phyloP scores from a whole-genome alignment of 75 land plant genomes.

The Larix kaempferi region DNA sequence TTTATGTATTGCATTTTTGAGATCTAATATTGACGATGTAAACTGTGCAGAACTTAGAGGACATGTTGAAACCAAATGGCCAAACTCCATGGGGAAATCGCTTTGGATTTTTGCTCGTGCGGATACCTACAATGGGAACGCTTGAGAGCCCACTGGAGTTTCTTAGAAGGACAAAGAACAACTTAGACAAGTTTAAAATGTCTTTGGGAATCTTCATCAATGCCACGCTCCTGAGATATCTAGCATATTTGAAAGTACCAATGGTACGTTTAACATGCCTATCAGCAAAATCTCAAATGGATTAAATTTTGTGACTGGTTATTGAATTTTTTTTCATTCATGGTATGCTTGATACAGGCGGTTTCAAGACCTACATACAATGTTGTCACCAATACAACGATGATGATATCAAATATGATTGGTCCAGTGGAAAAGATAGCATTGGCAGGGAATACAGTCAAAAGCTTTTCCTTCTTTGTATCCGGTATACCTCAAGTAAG shows the following conservation, averaged over 20 bases:
- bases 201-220: not conserved
- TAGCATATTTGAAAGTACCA: not conserved
- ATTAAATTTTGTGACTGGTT: too few relatives aligned
- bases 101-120: not conserved
- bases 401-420: slow-evolving; percentile 38
- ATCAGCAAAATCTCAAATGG: too few relatives aligned
- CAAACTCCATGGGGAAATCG: not conserved
- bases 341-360: not conserved
- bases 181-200: not conserved
- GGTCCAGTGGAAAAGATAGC: slow-evolving; percentile 40
- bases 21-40: not conserved
- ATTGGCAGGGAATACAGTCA: slow-evolving; percentile 22
- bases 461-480: slow-evolving; percentile 32
- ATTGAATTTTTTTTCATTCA: not conserved
- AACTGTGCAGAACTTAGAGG: not conserved
- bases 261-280: not conserved
- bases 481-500: slow-evolving; percentile 36
- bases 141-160: not conserved
- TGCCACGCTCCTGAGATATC: not conserved
- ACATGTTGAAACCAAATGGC: not conserved
- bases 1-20: too few relatives aligned
- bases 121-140: not conserved
- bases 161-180: not conserved
- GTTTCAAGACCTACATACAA: not conserved
- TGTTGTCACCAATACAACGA: slow-evolving; percentile 18